phyloP scores from a whole-genome alignment of 2,329 filamentous ascomycete genomes.

The Venturiaceae sp. region DNA sequence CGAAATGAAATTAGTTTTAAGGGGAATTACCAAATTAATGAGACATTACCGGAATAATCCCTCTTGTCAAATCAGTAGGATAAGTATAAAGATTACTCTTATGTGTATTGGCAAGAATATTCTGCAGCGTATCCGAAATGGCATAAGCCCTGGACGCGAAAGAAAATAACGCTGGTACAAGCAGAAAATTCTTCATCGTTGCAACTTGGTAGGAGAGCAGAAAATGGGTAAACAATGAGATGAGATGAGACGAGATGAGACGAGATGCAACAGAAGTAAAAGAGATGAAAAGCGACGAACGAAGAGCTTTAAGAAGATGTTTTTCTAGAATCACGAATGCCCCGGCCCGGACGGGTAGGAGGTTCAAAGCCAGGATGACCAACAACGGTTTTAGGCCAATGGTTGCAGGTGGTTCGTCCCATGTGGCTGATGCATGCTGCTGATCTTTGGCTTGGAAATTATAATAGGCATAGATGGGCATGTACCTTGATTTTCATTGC shows the following conservation, averaged over 20 bases:
- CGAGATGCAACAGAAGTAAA: background rate
- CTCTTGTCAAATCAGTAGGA: slow-evolving; percentile 51
- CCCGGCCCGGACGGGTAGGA: background rate
- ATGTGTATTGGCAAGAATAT: slow-evolving; percentile 46
- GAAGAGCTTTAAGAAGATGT: background rate
- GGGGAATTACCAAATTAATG: too few species aligned
- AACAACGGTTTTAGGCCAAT: background rate
- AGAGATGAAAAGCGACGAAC: too few species aligned
- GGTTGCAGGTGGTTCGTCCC: background rate
- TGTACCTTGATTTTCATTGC: background rate
- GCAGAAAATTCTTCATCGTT: background rate
- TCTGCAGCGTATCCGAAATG: slow-evolving; percentile 40
- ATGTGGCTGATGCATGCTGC: too few species aligned
- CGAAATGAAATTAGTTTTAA: background rate
- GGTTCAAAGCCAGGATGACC: too few species aligned
- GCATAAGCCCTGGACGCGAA: slow-evolving; percentile 17
- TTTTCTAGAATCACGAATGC: background rate
- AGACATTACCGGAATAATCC: slow-evolving; percentile 42
- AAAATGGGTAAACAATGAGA: background rate
- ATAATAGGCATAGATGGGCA: background rate
- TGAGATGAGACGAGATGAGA: background rate
- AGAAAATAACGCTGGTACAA: background rate
- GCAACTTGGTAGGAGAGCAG: background rate
- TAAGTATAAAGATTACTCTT: slow-evolving; percentile 44
- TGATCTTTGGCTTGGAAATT: too few species aligned